These are phyloP conservation scores for Sporothrix euskadiensis DNA, from an alignment of 2,329 filamentous ascomycete species.

Conservation along the genomic window DNA sequence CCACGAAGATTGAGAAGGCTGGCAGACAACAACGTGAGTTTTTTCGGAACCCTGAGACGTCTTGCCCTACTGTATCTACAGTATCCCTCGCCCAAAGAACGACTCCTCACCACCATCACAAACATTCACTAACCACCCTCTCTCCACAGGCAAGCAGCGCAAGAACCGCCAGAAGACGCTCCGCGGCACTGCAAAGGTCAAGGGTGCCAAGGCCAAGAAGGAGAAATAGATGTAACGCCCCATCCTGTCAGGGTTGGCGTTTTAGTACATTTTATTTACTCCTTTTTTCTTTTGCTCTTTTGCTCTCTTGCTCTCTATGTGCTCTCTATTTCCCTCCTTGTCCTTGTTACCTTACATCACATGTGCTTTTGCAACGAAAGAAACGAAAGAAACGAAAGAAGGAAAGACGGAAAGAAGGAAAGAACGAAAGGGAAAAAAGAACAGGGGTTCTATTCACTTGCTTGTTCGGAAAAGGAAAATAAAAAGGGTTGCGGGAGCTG, in stretches of 20 bases:
- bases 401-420: neutral
- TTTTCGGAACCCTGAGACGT: neutral
- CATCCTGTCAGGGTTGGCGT: neutral
- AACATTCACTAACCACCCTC: no score
- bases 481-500: neutral
- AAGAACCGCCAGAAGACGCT: slow-evolving; percentile 99
- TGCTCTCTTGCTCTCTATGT: neutral
- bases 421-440: neutral
- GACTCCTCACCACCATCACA: no score
- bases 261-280: neutral
- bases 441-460: no score
- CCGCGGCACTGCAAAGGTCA: slow-evolving; percentile 96
- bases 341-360: neutral
- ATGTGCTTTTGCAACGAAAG: neutral
- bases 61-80: no score
- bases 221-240: slow-evolving; percentile 66
- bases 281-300: neutral
- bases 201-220: slow-evolving; percentile 94
- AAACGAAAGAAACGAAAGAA: neutral
- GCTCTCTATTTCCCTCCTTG: slow-evolving; percentile 27
- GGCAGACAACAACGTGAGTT: slow-evolving; percentile 98
- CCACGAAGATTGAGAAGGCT: slow-evolving; percentile 93
- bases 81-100: no score
- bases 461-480: neutral
- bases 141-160: slow-evolving; percentile 89